Conservation (phyloP, 1,284 basidiomycete species). For the Sphagnurus paluster region DNA sequence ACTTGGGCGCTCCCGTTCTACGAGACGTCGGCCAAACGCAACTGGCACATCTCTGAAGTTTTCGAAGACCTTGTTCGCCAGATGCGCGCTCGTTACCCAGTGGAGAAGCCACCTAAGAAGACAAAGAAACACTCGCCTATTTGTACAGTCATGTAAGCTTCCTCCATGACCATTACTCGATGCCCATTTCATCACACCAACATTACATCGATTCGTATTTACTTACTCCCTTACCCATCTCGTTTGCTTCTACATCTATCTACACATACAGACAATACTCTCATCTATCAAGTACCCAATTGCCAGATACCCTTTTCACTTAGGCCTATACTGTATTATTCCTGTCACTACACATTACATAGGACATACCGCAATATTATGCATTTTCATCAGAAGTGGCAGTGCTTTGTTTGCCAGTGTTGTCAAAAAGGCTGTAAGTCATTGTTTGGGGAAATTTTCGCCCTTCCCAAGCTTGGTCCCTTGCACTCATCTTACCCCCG, state of each 20-base stretch:
- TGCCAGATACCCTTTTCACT: conserved; percentile 17
- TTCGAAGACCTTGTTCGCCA: conserved; percentile 79
- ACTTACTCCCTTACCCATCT: not conserved
- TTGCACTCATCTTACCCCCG: conserved; percentile 22
- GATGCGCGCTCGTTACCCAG: conserved; percentile 67
- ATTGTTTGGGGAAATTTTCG: conserved; percentile 23
- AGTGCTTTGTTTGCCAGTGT: conserved; percentile 19
- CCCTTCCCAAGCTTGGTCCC: conserved; percentile 16
- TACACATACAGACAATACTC: conserved; percentile 14
- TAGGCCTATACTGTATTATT: conserved; percentile 15
- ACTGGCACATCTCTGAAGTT: conserved; percentile 78
- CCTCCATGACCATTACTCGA: conserved; percentile 1
- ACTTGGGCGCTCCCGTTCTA: conserved; percentile 80
- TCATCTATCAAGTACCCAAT: conserved; percentile 16
- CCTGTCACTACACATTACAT: not conserved
- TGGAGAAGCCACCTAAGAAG: conserved; percentile 39
- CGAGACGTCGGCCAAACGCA: conserved; percentile 81
- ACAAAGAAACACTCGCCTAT: conserved; percentile 30
- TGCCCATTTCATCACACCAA: not conserved
- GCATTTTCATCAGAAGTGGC: conserved; percentile 7
- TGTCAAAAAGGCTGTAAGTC: conserved; percentile 4
- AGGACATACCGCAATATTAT: not conserved
- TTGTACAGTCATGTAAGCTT: conserved; percentile 63
- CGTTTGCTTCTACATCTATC: conserved; percentile 2
- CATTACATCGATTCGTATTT: not conserved